Evolutionary conservation across 306 rosid species (phyloP), one percentile per base, ranked within the genome.

Genomic region (Quercus variabilis): DNA sequence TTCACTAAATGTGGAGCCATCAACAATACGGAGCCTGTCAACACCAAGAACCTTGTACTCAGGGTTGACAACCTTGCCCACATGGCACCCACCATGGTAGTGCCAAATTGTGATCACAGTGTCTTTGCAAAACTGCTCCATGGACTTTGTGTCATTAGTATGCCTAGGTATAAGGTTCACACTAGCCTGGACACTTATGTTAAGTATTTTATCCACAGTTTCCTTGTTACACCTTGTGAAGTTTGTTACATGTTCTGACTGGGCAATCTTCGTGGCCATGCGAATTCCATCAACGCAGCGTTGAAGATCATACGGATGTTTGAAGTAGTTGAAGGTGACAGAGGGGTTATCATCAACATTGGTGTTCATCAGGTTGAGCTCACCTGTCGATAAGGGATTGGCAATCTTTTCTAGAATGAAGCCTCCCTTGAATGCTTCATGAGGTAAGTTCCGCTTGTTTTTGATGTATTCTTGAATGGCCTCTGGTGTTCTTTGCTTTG

Each of bases 41-140:
- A 95, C 91, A 54, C 97, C 94, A 21, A 95, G 91, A 82, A 92
- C 93, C 84, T 83, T 91, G 83, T 83, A 57, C 25, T 90, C 83
- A 23, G 80, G 65, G 59, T 73, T 78, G 74, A 95, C 92, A 18
- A 93, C 99, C 80, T 85, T 91, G 55, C 96, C 96, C 28, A 93
- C 92, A 71, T 89, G 99, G 79, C 93, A 85, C 33, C 99, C 99
- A 20, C 99, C 99, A 77, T 92, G 99, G 87, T 93, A 95, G 65
- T 95, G 99, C 99, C 99, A 95, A 75, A 93, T 95, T 35, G 98
- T 88, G 87, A 90, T 91, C 78, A 95, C 98, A 30, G 97, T 89
- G 88, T 95, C 99, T 72, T 73, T 89, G 82, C 98, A 95, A 73
- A 93, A 93, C 83, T 90, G 98, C 84, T 90, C 91, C 15, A 95